phyloP scores from a whole-genome alignment of 495 filamentous ascomycete species.

The Podospora pseudopauciseta region DNA sequence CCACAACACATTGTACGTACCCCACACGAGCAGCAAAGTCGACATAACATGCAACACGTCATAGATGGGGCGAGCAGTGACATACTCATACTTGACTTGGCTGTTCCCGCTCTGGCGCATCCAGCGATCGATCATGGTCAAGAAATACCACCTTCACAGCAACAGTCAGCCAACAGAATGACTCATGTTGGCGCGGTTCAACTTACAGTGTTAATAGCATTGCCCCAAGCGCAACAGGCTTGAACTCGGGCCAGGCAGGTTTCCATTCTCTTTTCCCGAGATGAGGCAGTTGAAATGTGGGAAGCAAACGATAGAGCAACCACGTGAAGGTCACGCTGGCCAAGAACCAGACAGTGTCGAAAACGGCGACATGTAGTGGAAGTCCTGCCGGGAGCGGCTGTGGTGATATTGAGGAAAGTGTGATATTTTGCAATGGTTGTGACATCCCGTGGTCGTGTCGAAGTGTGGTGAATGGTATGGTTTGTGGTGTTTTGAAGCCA shows the following conservation, averaged over 20 bases:
- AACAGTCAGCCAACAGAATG: neutral
- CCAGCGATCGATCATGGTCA: conserved; percentile 2
- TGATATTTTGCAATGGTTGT: neutral
- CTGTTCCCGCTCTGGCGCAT: neutral
- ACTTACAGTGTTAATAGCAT: neutral
- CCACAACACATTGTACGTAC: neutral
- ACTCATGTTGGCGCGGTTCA: neutral
- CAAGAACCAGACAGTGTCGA: neutral
- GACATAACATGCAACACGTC: neutral
- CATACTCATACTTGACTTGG: neutral
- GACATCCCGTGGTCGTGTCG: neutral
- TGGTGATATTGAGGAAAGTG: neutral
- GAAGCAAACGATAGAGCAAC: neutral
- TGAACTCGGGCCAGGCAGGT: neutral
- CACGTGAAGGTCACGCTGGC: neutral
- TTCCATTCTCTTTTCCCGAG: neutral
- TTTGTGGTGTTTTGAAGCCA: neutral
- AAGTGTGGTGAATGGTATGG: neutral
- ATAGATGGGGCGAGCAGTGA: neutral
- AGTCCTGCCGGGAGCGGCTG: neutral
- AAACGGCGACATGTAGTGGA: neutral
- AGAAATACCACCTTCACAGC: neutral
- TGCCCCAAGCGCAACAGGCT: neutral
- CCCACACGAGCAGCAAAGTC: neutral
- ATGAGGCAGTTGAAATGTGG: neutral